Evolutionary conservation across 768 basidiomycete species (phyloP), one percentile per base, ranked within the genome.

Genomic region (Termitomyces sp.): DNA sequence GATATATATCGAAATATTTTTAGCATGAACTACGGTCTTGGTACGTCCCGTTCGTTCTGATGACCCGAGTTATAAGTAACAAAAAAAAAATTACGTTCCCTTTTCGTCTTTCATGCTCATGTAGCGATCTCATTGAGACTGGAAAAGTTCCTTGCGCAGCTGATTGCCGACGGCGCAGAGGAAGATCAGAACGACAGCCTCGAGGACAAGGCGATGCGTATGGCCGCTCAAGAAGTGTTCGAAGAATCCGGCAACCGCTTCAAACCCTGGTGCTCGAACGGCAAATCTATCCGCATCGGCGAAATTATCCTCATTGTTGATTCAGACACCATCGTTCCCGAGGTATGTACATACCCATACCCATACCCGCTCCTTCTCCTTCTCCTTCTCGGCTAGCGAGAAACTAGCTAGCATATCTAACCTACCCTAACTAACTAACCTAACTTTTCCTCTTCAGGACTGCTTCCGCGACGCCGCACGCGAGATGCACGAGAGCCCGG

Each of bases 391-490:
- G 44, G 20, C 44, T 45, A 45, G 44, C 18, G 40, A n/a, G 40
- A n/a, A 8, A 4, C 28, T 28, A 28, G 28, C 28, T 28, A 28
- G 28, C 28, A 28, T 28, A 2, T 28, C 28, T 28, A 28, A 2
- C 4, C 28, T 28, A 28, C 28, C 28, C 28, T 28, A 28, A 28
- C 28, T 4, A 28, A 4, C 28, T 28, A 28, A 20, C 35, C 15
- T 13, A 35, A 3, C 13, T 35, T n/a, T 16, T 24, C 56, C 38
- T 24, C 42, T 50, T 15, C 55, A 84, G 73, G 92, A 93, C 69
- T 96, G 92, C 70, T 90, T 96, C 75, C 83, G 91, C 58, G 92
- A 95, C 72, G 94, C 94, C 0, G 92, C 92, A 4, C 81, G 90
- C 44, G 93, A 96, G 75, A 88, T 96, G 78, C 78, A 80, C 57